A percentile compares a stretch with the other conserved stretches of the same genome.
These are phyloP conservation scores for Camelina laxa DNA, from an alignment of 345 rosid genomes.

Conservation along the genomic window DNA sequence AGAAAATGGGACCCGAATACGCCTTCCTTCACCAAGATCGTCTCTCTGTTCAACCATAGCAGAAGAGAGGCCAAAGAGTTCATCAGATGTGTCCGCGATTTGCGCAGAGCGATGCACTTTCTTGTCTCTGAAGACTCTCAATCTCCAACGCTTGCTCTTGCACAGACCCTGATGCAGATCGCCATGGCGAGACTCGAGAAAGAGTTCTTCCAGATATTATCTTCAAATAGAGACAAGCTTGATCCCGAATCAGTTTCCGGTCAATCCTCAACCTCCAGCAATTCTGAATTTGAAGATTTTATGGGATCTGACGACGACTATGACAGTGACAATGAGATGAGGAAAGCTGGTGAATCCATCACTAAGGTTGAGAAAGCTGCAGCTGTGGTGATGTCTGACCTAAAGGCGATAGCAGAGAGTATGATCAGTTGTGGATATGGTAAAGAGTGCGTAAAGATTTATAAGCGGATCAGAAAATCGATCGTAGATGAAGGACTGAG, in stretches of 20 bases:
- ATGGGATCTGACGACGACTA: slow-evolving; percentile 36
- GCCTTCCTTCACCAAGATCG: slow-evolving; percentile 45
- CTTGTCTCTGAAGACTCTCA: slow-evolving; percentile 50
- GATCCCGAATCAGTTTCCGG: slow-evolving; percentile 63
- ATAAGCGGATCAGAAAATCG: slow-evolving; percentile 62
- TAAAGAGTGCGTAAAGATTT: slow-evolving; percentile 68
- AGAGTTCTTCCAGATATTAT: slow-evolving; percentile 57
- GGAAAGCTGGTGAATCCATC: slow-evolving; percentile 46
- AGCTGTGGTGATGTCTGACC: slow-evolving; percentile 56
- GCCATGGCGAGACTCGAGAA: slow-evolving; percentile 73
- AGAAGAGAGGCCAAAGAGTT: slow-evolving; percentile 60
- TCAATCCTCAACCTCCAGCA: slow-evolving; percentile 54
- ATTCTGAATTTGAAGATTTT: slow-evolving; percentile 41
- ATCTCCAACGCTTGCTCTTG: slow-evolving; percentile 57
- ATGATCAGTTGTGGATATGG: slow-evolving; percentile 81
- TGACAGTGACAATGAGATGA: slow-evolving; percentile 43
- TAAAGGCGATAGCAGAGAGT: slow-evolving; percentile 72
- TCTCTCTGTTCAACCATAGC: slow-evolving; percentile 51
- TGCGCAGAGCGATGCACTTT: slow-evolving; percentile 64
- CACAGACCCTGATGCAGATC: slow-evolving; percentile 65
- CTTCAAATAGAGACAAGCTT: slow-evolving; percentile 50
- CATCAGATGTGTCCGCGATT: slow-evolving; percentile 48
- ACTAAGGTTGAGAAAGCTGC: slow-evolving; percentile 50
- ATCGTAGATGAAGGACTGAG: slow-evolving; percentile 68
- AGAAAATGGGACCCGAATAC: slow-evolving; percentile 62